Evolutionary conservation across 148 eudicot genomes (phyloP).

Genomic region (Fagopyrum tataricum): DNA sequence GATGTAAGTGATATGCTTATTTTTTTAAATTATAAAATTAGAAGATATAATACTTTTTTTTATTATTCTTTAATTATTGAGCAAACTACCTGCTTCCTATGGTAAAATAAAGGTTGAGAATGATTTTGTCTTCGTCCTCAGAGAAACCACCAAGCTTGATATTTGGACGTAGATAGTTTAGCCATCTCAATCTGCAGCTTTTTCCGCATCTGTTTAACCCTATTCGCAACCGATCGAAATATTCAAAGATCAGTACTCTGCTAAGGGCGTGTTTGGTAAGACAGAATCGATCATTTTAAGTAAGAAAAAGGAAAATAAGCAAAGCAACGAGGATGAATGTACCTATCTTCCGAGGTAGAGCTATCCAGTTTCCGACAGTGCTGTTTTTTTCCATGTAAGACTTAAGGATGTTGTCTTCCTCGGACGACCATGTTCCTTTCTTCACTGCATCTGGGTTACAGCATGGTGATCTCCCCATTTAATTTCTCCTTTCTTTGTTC

Average conservation of each 20-base stretch:
- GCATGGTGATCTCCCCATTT: constrained; percentile 59
- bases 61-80: too few species aligned
- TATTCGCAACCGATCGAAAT: not conserved
- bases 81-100: not conserved
- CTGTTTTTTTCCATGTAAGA: constrained; percentile 29
- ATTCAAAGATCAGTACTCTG: too few species aligned
- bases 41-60: too few species aligned
- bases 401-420: constrained; percentile 34
- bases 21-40: too few species aligned
- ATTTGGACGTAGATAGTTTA: not conserved
- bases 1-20: too few species aligned
- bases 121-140: not conserved
- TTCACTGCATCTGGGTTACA: constrained; percentile 35
- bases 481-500: not conserved
- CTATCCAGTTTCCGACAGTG: constrained; percentile 34
- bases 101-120: not conserved
- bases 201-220: not conserved
- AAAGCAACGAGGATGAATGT: not conserved
- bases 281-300: too few species aligned
- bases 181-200: not conserved
- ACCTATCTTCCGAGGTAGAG: constrained; percentile 37
- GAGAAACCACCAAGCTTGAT: not conserved
- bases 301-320: too few species aligned
- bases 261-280: too few species aligned
- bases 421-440: constrained; percentile 41